These are phyloP conservation scores for Chalciporus chontae DNA, from an alignment of 768 basidiomycete genomes.

Conservation along the genomic window DNA sequence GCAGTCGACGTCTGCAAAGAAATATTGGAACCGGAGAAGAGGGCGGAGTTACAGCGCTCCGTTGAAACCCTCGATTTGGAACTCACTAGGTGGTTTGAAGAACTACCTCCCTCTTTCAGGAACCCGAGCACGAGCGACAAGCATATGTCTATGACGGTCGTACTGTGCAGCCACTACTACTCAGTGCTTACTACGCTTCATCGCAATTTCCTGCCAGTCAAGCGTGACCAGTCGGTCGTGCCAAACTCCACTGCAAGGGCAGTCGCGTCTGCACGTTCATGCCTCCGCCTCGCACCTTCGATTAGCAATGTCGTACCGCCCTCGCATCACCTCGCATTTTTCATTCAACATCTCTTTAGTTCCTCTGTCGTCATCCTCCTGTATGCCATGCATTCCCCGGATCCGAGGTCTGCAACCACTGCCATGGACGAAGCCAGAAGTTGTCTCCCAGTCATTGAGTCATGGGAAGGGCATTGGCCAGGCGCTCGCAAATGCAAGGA, in stretches of 20 bases:
- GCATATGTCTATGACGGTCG: conserved; percentile 82
- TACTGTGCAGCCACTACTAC: conserved; percentile 87
- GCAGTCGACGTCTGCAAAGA: conserved; percentile 77
- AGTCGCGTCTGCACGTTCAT: conserved; percentile 79
- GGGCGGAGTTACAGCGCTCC: conserved; percentile 67
- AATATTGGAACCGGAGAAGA: conserved; percentile 67
- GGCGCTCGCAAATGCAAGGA: conserved; percentile 87
- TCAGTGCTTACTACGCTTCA: conserved; percentile 84
- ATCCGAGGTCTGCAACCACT: conserved; percentile 56
- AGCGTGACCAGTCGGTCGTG: conserved; percentile 62
- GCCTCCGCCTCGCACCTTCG: conserved; percentile 79
- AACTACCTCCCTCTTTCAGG: conserved; percentile 72
- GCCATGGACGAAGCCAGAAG: conserved; percentile 84
- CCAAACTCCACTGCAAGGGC: conserved; percentile 77
- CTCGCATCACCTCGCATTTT: conserved; percentile 85
- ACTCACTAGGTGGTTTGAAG: conserved; percentile 80
- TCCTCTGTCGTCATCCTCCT: conserved; percentile 82
- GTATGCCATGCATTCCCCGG: conserved; percentile 81
- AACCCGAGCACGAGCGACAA: conserved; percentile 68
- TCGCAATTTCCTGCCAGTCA: conserved; percentile 82
- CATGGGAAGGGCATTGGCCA: conserved; percentile 86
- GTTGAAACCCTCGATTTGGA: conserved; percentile 78
- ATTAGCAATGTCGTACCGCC: conserved; percentile 81
- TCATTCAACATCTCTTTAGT: conserved; percentile 87
- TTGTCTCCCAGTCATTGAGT: conserved; percentile 65